These are phyloP conservation scores for Curvularia spicifera DNA, from an alignment of 2,329 filamentous ascomycete genomes.

Conservation along the genomic window DNA sequence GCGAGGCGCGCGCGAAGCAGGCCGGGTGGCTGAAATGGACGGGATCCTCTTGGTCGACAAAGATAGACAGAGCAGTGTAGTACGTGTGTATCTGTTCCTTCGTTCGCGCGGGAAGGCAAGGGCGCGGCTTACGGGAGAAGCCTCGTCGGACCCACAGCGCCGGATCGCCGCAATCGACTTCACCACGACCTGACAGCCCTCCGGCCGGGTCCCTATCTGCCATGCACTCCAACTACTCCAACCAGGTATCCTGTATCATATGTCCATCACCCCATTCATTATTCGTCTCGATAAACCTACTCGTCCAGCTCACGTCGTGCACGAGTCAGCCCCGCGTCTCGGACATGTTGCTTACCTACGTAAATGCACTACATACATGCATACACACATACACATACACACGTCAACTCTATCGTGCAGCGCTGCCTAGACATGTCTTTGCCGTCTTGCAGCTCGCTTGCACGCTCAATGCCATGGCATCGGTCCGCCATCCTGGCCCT, in stretches of 20 bases:
- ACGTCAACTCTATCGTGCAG: constrained; percentile 9
- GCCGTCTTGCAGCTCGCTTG: constrained; percentile 18
- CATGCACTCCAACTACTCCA: no score
- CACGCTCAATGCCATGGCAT: constrained; percentile 15
- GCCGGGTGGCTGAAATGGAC: background rate
- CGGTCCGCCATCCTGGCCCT: constrained; percentile 20
- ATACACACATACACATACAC: background rate
- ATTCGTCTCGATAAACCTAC: constrained; percentile 9
- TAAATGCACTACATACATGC: no score
- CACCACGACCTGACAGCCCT: background rate
- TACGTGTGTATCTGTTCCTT: constrained; percentile 3
- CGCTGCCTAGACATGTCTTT: constrained; percentile 3
- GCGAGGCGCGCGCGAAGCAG: constrained; percentile 2
- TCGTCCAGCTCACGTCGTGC: background rate
- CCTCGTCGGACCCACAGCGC: constrained; percentile 19
- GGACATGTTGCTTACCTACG: constrained; percentile 5
- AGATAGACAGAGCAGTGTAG: no score
- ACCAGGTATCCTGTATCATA: background rate
- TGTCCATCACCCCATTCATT: background rate
- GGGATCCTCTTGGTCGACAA: no score
- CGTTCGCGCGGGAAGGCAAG: constrained; percentile 10
- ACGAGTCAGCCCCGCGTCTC: background rate
- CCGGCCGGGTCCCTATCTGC: no score
- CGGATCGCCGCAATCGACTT: constrained; percentile 13
- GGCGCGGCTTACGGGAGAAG: constrained; percentile 19